Conservation (phyloP, 495 filamentous ascomycete species). For the Podospora comata region DNA sequence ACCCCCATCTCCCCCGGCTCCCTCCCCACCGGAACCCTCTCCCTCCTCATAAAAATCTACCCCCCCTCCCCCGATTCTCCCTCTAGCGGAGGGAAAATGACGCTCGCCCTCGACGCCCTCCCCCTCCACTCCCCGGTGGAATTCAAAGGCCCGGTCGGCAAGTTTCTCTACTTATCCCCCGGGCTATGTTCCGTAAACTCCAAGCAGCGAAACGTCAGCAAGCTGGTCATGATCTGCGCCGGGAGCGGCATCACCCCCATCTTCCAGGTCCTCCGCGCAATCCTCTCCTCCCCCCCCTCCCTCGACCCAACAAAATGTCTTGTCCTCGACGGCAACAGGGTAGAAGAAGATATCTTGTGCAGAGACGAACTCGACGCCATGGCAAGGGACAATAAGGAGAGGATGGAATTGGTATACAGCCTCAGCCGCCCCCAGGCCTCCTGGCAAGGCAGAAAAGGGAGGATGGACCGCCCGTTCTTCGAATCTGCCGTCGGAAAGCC, state of each 20-base stretch:
- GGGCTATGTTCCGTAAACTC: conserved; percentile 64
- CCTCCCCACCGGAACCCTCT: conserved; percentile 56
- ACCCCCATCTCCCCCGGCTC: conserved; percentile 73
- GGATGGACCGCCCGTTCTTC: conserved; percentile 63
- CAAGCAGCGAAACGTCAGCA: conserved; percentile 54
- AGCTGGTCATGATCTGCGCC: conserved; percentile 86
- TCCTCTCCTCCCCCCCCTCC: conserved; percentile 43
- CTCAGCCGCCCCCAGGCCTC: conserved; percentile 59
- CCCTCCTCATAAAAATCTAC: conserved; percentile 86
- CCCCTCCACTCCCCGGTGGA: conserved; percentile 69
- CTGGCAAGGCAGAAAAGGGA: conserved; percentile 70
- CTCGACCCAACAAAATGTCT: conserved; percentile 52
- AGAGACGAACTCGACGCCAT: conserved; percentile 69
- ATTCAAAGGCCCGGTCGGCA: conserved; percentile 88
- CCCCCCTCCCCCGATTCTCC: conserved; percentile 46
- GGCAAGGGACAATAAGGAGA: conserved; percentile 46
- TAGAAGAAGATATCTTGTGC: conserved; percentile 81
- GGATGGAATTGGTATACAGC: conserved; percentile 67
- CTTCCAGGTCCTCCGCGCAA: conserved; percentile 79
- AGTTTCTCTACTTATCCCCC: conserved; percentile 74
- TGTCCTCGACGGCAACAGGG: conserved; percentile 76
- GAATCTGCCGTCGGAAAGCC: conserved; percentile 53
- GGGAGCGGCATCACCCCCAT: conserved; percentile 91
- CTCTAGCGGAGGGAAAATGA: conserved; percentile 73
- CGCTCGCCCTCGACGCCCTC: conserved; percentile 70